Evolutionary conservation across 331 rosid genomes (phyloP).

Genomic region (Quercus tomentella): DNA sequence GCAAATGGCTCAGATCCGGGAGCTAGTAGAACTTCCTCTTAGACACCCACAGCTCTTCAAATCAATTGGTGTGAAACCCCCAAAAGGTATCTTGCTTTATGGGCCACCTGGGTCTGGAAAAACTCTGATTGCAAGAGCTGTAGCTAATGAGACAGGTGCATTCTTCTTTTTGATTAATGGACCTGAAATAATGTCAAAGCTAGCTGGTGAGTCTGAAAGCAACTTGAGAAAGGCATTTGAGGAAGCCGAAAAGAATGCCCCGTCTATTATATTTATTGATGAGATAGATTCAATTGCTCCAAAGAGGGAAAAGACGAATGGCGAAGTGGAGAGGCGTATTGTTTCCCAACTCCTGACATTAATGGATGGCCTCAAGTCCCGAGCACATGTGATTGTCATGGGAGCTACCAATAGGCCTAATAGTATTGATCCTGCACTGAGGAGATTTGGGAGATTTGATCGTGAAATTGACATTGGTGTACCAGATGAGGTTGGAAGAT

Average conservation of each 20-base stretch:
- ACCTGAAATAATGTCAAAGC: constrained; percentile 59
- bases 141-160: constrained; percentile 63
- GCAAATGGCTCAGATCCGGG: constrained; percentile 65
- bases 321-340: constrained; percentile 58
- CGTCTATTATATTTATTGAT: constrained; percentile 54
- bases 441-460: constrained; percentile 65
- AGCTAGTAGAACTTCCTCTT: constrained; percentile 58
- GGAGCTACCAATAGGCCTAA: constrained; percentile 68
- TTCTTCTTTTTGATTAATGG: constrained; percentile 59
- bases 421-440: constrained; percentile 55
- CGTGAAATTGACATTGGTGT: constrained; percentile 62
- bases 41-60: constrained; percentile 63
- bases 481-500: constrained; percentile 60
- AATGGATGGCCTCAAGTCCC: constrained; percentile 62
- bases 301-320: constrained; percentile 59
- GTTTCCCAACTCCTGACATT: constrained; percentile 62
- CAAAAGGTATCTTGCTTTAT: constrained; percentile 56
- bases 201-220: constrained; percentile 59
- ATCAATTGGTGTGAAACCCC: constrained; percentile 61
- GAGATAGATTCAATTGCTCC: constrained; percentile 62
- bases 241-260: constrained; percentile 62
- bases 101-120: constrained; percentile 70
- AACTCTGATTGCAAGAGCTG: constrained; percentile 56
- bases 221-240: constrained; percentile 60
- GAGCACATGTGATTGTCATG: constrained; percentile 52